Evolutionary conservation across 108 stramenopile genomes (phyloP), one percentile per base, ranked within the genome.

Genomic region (Cyclotella distinguenda): DNA sequence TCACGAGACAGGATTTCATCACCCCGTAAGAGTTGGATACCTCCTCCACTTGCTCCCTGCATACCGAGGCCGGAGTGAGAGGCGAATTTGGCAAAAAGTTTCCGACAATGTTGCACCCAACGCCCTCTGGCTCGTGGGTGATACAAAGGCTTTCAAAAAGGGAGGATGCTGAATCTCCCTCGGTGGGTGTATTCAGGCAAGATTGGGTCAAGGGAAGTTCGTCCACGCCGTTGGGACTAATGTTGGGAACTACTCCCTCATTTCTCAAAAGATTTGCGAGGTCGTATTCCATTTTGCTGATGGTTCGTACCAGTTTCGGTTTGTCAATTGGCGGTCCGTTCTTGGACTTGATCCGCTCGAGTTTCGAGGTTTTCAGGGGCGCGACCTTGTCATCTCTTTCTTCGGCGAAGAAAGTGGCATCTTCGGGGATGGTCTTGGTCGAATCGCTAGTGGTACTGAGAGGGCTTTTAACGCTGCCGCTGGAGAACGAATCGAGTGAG

Each of bases 241-340:
- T 19, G 13, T 30, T 38, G 44, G 18, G 3, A 43, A 19, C 44
- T 38, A 51, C 10, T 63, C 68, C 66, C 63, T 43, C 23, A 30
- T 54, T 32, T 40, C 43, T 58, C 0, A 48, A 42, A 10, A 59
- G 45, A 22, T 59, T 21, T 12, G 70, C 39, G 22, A 72, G 36
- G 13, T 70, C 74, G 48, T 79, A 64, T 50, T 82, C 81, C 81
- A 82, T 82, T 51, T 70, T 70, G 46, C 62, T 66, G 22, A 82
- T 82, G 12, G 81, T 82, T 11, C 81, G 73, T 1, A 82, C 61
- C 38, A 82, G 50, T 15, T 60, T 60, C 27, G 81, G 78, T 55
- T 74, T 74, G 42, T 74, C 72, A 42, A 79, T 69, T 1, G 68
- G 59, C 19, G 56, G 66, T 50, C 60, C 64, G 8, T 54, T 59